These are phyloP conservation scores for Tanacetum coccineum DNA, from an alignment of 129 eudicot species.

Conservation along the genomic window DNA sequence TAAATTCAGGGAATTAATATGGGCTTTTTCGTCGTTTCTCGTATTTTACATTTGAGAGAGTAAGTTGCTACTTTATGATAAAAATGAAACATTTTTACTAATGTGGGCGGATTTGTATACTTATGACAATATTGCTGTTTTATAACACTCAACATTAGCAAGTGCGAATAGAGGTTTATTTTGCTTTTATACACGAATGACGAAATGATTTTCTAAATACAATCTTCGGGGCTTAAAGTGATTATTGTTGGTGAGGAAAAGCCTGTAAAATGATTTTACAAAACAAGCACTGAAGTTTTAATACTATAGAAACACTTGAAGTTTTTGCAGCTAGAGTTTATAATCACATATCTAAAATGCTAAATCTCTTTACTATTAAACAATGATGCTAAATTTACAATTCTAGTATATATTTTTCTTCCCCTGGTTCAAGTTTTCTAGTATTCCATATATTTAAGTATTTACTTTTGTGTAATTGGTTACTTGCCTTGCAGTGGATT, in stretches of 20 bases:
- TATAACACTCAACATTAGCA: too few species aligned
- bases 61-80: too few species aligned
- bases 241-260: constrained; percentile 2
- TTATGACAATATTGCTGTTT: too few species aligned
- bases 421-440: not conserved
- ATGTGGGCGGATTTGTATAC: too few species aligned
- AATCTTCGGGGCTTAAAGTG: not conserved
- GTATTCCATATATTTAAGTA: not conserved
- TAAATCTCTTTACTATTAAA: not conserved
- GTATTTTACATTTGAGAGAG: not conserved
- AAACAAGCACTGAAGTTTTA: too few species aligned
- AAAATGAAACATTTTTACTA: too few species aligned
- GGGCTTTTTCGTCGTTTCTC: not conserved
- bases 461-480: not conserved
- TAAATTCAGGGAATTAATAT: too few species aligned
- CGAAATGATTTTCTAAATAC: too few species aligned
- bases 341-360: not conserved
- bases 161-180: not conserved
- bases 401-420: not conserved
- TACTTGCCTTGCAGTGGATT: constrained; percentile 47
- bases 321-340: not conserved
- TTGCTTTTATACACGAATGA: too few species aligned
- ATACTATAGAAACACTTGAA: too few species aligned
- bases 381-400: constrained; percentile 5
- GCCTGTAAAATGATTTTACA: too few species aligned